Base-by-base conservation (phyloP, 331 rosid species). In the Spiraea crenata region DNA sequence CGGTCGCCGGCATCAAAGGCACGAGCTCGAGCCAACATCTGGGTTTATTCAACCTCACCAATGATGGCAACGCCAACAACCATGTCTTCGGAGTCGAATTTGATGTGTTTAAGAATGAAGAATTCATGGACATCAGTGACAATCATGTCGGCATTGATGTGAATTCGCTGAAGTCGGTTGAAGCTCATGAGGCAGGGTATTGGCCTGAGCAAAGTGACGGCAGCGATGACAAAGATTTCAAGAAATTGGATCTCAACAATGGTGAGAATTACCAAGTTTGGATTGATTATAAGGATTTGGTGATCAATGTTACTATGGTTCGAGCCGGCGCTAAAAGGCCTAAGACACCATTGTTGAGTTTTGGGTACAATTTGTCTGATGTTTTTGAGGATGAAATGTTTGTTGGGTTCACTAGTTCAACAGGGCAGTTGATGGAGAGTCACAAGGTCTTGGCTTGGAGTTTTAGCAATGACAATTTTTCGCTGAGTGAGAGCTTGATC, bases 191-290 rank as follows among this genome's bases (percentile, higher is more conserved):
- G 9, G 90, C 96, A 1, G 97, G 98, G 20, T 88, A 69, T 64
- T 93, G 96, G 96, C 52, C 44, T 8, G 78, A 73, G 39, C 58
- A 59, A 44, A 69, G 71, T 1, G 55, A 39, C n/a, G 70, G 70
- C 16, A 73, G 65, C 6, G 76, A 69, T 19, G 74, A 56, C 5
- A 14, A 45, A 40, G 14, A 69, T 11, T 88, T 92, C 67, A 11
- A 85, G 82, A 65, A 76, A 20, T 70, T 90, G 87, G 38, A 9
- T 70, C 87, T 90, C 9, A 90, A 90, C 71, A 69, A 35, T 57
- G 97, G 96, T 2, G 88, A 83, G 35, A 93, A 83, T 75, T 92
- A 86, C 67, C 97, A 90, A 57, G 97, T 82, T 80, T 93, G 98
- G 97, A 82, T 93, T 67, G 97, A 93, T 25, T 93, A 84, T 62